Evolutionary conservation across 495 filamentous ascomycete genomes (phyloP).

Genomic region (Aspergillus indologenus): DNA sequence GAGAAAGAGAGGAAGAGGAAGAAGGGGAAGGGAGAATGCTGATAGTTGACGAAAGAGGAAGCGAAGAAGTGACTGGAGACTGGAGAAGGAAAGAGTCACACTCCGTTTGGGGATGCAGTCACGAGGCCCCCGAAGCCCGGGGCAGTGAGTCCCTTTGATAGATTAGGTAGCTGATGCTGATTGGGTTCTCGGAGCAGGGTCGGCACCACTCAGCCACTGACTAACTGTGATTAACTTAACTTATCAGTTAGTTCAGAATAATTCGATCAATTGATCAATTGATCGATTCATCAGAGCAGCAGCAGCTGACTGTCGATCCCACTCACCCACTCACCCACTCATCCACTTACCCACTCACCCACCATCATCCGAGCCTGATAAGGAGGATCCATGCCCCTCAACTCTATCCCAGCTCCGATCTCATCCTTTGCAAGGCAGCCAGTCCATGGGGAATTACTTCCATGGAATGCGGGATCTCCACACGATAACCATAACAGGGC

Average conservation of each 20-base stretch:
- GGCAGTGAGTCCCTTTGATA: no score
- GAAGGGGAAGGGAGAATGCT: not conserved
- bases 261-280: no score
- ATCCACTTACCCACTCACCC: no score
- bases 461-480: not conserved
- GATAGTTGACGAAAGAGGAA: not conserved
- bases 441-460: not conserved
- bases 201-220: not conserved
- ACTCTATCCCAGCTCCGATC: not conserved
- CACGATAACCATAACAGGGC: not conserved
- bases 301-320: not conserved
- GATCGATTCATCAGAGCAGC: no score
- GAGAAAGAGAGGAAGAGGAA: slow-evolving; percentile 6
- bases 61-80: not conserved
- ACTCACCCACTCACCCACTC: not conserved
- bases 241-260: not conserved
- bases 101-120: slow-evolving; percentile 1
- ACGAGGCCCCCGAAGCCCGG: not conserved
- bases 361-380: not conserved
- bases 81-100: slow-evolving; percentile 2
- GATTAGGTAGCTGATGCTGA: no score
- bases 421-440: not conserved
- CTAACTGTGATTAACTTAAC: no score
- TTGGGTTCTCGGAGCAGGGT: not conserved
- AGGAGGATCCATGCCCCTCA: not conserved